These are phyloP conservation scores for Diplodia sapinea DNA, from an alignment of 2,329 filamentous ascomycete genomes.

Conservation along the genomic window DNA sequence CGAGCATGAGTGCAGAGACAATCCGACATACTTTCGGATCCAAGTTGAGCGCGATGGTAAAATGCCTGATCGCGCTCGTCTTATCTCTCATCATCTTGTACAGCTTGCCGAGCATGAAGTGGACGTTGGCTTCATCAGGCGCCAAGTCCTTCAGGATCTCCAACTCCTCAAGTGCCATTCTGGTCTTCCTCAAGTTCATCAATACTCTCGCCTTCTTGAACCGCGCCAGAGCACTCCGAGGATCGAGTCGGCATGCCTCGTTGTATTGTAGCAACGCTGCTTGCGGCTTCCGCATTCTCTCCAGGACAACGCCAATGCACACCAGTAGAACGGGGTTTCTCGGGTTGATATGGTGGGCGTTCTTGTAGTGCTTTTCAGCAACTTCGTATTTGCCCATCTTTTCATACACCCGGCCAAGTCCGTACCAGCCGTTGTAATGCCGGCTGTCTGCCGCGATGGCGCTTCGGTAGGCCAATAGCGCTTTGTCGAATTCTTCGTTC, in stretches of 20 bases:
- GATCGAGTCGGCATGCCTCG: constrained; percentile 81
- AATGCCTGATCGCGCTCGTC: constrained; percentile 84
- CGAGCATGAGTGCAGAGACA: background rate
- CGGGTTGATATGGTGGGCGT: constrained; percentile 87
- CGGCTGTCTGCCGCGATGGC: constrained; percentile 85
- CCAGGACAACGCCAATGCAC: constrained; percentile 84
- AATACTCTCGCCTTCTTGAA: constrained; percentile 93
- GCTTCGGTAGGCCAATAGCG: constrained; percentile 81
- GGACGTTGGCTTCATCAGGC: constrained; percentile 93
- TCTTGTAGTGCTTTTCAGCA: constrained; percentile 88
- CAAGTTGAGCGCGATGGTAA: constrained; percentile 91
- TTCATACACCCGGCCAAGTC: constrained; percentile 79
- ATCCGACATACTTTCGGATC: constrained; percentile 80
- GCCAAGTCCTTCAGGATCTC: constrained; percentile 88
- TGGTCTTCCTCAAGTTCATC: constrained; percentile 72
- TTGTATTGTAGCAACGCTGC: constrained; percentile 81
- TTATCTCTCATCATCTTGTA: constrained; percentile 65
- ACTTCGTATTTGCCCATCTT: constrained; percentile 90
- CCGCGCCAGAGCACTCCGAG: constrained; percentile 78
- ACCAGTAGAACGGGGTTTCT: constrained; percentile 92
- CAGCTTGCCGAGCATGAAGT: constrained; percentile 86
- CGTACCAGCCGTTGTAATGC: constrained; percentile 99
- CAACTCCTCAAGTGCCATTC: constrained; percentile 79
- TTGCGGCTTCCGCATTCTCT: constrained; percentile 83
- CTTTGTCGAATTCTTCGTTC: constrained; percentile 97